Base-by-base conservation (phyloP, 2,329 filamentous ascomycete species). In the Microdochium trichocladiopsis region DNA sequence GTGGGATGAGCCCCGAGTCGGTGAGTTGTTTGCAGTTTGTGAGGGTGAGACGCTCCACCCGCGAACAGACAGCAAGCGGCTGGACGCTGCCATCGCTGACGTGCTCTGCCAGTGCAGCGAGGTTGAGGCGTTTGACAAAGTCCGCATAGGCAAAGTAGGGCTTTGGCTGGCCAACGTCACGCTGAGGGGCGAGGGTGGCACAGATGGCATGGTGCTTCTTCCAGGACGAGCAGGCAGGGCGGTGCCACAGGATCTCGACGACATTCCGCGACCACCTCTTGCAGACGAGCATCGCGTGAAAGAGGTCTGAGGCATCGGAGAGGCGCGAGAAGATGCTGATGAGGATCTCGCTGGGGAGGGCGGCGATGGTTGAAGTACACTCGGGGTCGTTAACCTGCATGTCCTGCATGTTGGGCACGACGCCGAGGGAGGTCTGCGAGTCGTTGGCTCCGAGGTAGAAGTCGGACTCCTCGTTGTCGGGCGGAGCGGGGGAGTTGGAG, bases 181-280 rank as follows among this genome's bases (percentile, higher is more conserved):
- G 73, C 31, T 80, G 73, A 25, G 84, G 78, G 47, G 82, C 79
- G 33, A 96, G 82, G 1, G 93, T 92, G 53, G 80, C 77, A 64
- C 91, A 92, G 59, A 99, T 94, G 58, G 76, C 86, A 62, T 84
- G 77, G 61, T 96, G 83, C 65, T 91, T 91, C 12, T 78, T 71
- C 88, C 90, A 96, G 61, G 84, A 90, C 62, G 87, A 91, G 72
- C 94, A 97, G 25, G 90, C 85, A 1, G 94, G 94, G 37, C 94
- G 82, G 69, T 96, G 92, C 94, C 94, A 99, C 22, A 99, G 78
- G 58, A 96, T 80, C 57, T 94, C 93, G 59, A 97, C 94, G 50
- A 88, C 87, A 66, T 96, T 96, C 57, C 87, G 79, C 25, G 94
- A 88, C 94, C 94, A 99, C 56, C 87, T 83, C 69, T 91, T 92